Percentiles rank a stretch among this genome's conserved stretches.
phyloP scores from a whole-genome alignment of 805 yeast species.

The Barnettozyma wickerhamii region DNA sequence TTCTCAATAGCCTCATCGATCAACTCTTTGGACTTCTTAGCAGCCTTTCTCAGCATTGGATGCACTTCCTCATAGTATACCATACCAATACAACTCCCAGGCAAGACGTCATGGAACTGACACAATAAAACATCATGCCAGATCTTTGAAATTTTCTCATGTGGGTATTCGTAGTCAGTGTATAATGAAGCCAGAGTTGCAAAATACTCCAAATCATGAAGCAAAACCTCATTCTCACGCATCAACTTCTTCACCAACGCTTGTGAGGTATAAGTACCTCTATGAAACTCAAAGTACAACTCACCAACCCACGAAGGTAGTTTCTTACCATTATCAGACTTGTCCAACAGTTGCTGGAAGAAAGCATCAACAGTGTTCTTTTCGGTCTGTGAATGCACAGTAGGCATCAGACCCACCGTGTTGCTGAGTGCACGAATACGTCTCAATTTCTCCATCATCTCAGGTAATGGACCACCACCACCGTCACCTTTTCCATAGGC shows the following conservation, averaged over 20 bases:
- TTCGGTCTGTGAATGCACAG: conserved; percentile 66
- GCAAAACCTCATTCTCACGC: conserved; percentile 67
- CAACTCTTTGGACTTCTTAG: conserved; percentile 48
- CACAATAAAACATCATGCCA: conserved; percentile 91
- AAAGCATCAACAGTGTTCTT: conserved; percentile 62
- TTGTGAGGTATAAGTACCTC: conserved; percentile 96
- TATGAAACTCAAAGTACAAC: conserved; percentile 87
- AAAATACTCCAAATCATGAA: conserved; percentile 82
- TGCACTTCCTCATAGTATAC: conserved; percentile 86
- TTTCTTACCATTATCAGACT: conserved; percentile 58
- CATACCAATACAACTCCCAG: conserved; percentile 93
- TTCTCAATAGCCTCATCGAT: conserved; percentile 25
- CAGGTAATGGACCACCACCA: conserved; percentile 96
- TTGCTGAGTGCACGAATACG: conserved; percentile 86
- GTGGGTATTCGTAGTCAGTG: conserved; percentile 66
- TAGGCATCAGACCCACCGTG: conserved; percentile 75
- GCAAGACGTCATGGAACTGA: conserved; percentile 97
- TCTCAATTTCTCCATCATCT: conserved; percentile 88
- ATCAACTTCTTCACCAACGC: conserved; percentile 79
- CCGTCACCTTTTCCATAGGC: conserved; percentile 96
- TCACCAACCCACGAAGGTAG: conserved; percentile 93
- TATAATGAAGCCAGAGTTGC: conserved; percentile 67
- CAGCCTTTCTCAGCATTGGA: conserved; percentile 56
- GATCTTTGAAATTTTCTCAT: conserved; percentile 54
- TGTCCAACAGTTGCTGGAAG: conserved; percentile 58